phyloP scores from a whole-genome alignment of 108 stramenopile species.

The Parietichytrium sp. region DNA sequence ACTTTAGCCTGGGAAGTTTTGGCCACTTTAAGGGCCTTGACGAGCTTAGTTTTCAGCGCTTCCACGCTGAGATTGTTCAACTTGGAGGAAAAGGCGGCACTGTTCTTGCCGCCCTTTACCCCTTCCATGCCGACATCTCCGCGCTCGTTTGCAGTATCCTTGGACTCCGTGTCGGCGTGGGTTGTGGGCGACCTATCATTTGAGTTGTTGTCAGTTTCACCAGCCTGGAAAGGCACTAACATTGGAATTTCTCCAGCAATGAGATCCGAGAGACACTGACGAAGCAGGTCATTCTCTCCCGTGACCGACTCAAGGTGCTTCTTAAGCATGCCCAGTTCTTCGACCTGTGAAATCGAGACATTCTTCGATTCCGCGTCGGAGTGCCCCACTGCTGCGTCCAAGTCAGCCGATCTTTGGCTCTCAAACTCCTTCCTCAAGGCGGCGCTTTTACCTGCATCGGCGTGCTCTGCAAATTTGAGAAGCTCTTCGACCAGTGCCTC shows the following conservation, averaged over 20 bases:
- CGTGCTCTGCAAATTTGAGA: background rate
- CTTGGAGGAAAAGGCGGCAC: constrained; percentile 8
- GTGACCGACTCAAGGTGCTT: constrained; percentile 4
- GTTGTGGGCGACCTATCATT: no score
- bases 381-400: background rate
- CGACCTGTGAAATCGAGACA: background rate
- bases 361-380: background rate
- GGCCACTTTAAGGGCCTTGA: constrained; percentile 17
- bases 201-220: no score
- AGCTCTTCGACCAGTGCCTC: background rate
- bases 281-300: background rate
- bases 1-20: constrained; percentile 14
- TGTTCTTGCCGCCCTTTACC: no score
- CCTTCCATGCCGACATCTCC: no score
- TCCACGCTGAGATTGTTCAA: constrained; percentile 1
- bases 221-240: no score
- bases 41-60: background rate
- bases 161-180: no score
- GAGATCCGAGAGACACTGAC: background rate
- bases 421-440: background rate
- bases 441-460: background rate
- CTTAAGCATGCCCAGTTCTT: background rate
- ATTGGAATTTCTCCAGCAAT: background rate
- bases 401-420: background rate
- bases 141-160: no score